Evolutionary conservation across 192 early-diverging fungal genomes (phyloP), one percentile per base, ranked within the genome.

Genomic region (Coemansia sp.): DNA sequence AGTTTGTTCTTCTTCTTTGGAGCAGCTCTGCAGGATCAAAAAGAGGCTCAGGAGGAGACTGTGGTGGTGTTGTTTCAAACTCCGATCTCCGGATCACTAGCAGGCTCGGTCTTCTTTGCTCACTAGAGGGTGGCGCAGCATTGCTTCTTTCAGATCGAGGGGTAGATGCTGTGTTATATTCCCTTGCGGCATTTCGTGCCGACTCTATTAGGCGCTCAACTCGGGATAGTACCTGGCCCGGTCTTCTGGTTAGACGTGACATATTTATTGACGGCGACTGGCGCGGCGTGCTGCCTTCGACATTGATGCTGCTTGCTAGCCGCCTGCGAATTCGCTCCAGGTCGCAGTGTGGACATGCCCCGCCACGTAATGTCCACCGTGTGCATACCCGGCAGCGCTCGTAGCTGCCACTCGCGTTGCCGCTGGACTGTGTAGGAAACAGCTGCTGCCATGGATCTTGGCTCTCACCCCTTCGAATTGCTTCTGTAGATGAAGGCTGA

Each of bases 361-460:
- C 55, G 5, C 55, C 55, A 20, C 55, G 55, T 13, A 57, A 31
- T 12, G 55, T 57, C 55, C 55, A 57, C 33, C 55, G 28, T 33
- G 31, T 20, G 31, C 55, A 57, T 3, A 34, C 55, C n/a, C 55
- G 28, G 8, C 55, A 57, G 31, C 55, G 55, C 20, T 57, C 55
- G 33, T 57, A 57, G 31, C 31, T 57, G 21, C 21, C 35, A 9
- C 26, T 26, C 10, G 35, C 33, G 26, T 15, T 15, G 34, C 21
- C 51, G 51, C 46, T 35, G 21, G 20, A 2, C 23, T 30, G 42
- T n/a, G 13, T n/a, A 9, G 73, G 59, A 37, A 76, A 76, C 46
- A 76, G 29, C 3, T 26, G 60, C 10, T 45, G 63, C 74, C 74
- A 76, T 2, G 68, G 64, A 23, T 70, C 60, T 31, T 57, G 55